Conservation (phyloP, 2,329 filamentous ascomycete genomes). For the Aspergillus quadrilineatus region DNA sequence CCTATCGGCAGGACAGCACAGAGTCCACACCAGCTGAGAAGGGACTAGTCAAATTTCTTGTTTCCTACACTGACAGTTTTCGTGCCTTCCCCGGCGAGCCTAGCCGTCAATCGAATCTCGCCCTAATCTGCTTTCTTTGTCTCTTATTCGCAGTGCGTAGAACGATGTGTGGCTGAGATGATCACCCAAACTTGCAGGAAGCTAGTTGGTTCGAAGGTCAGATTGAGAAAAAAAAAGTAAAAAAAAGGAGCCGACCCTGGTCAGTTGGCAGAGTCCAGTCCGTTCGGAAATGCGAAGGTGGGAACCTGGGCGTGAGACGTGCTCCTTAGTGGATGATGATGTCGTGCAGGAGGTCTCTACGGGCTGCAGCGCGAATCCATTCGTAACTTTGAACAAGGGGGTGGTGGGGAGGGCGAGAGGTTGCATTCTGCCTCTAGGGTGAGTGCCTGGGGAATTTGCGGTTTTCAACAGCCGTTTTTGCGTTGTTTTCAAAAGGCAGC, state of each 20-base stretch:
- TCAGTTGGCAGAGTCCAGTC: conserved; percentile 20
- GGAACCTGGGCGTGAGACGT: conserved; percentile 9
- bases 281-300: conserved; percentile 11
- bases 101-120: neutral
- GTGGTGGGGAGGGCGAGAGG: conserved; percentile 13
- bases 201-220: conserved; percentile 32
- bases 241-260: conserved; percentile 20
- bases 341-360: conserved; percentile 25
- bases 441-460: neutral
- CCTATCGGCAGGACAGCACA: conserved; percentile 20
- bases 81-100: conserved; percentile 3
- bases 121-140: conserved; percentile 5
- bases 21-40: conserved; percentile 17
- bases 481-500: neutral
- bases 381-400: conserved; percentile 24
- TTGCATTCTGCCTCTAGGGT: conserved; percentile 19
- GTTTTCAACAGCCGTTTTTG: neutral
- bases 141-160: conserved; percentile 10
- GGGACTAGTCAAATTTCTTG: neutral
- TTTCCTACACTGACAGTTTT: conserved; percentile 2
- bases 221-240: conserved; percentile 3
- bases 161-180: conserved; percentile 24
- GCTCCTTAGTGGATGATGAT: conserved; percentile 18
- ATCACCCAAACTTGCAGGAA: conserved; percentile 31
- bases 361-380: conserved; percentile 24